A percentile compares a stretch with the other conserved stretches of the same genome.
These are phyloP conservation scores for Vigna trinervia DNA, from an alignment of 306 rosid species.

Conservation along the genomic window DNA sequence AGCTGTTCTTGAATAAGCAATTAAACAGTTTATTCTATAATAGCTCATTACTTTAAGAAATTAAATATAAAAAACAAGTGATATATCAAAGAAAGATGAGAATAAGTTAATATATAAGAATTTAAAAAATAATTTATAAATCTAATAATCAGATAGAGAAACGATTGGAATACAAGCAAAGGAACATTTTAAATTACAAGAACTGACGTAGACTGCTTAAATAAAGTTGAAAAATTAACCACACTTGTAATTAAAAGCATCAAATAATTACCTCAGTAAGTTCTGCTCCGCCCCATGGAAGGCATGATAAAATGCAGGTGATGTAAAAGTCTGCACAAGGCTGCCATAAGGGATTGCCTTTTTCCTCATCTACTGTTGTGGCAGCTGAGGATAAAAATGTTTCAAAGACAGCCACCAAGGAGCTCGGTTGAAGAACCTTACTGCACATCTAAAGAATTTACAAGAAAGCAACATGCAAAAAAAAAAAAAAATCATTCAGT, in stretches of 20 bases:
- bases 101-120: neutral
- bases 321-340: constrained; percentile 95
- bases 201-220: constrained; percentile 6
- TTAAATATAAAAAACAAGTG: constrained; percentile 1
- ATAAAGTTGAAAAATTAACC: constrained; percentile 5
- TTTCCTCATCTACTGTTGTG: constrained; percentile 94
- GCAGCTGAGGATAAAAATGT: constrained; percentile 96
- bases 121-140: constrained; percentile 20
- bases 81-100: neutral
- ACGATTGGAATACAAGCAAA: neutral
- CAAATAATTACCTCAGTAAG: constrained; percentile 77
- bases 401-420: constrained; percentile 86
- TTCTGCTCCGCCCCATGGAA: constrained; percentile 99
- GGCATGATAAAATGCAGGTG: constrained; percentile 87
- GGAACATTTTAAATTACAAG: constrained; percentile 17
- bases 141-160: constrained; percentile 23
- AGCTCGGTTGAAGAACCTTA: constrained; percentile 83
- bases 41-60: constrained; percentile 22
- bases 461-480: constrained; percentile 33
- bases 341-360: constrained; percentile 99
- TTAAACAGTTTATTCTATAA: constrained; percentile 5
- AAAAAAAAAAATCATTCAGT: neutral
- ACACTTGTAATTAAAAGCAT: constrained; percentile 21
- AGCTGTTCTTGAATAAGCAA: constrained; percentile 11
- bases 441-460: constrained; percentile 83